Evolutionary conservation across 139 green algal species (phyloP).

Genomic region (Yamagishiella unicocca): DNA sequence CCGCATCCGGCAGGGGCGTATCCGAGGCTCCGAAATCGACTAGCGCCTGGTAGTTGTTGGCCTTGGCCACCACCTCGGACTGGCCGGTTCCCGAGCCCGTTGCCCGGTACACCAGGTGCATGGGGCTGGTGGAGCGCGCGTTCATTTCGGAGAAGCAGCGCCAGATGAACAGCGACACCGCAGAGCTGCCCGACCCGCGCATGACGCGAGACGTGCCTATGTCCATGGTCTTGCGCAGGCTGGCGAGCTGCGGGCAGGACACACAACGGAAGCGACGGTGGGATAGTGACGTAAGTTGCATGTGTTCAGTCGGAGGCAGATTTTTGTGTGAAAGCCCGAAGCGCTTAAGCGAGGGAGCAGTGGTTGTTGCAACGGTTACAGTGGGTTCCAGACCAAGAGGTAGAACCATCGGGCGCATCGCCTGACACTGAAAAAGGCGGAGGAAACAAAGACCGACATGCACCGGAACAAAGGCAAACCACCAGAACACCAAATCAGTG

Average conservation of each 20-base stretch:
- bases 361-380: too few species aligned
- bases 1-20: conserved; percentile 44
- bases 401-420: too few species aligned
- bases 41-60: conserved; percentile 1
- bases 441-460: too few species aligned
- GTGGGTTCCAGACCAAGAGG: too few species aligned
- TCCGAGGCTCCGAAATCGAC: conserved; percentile 51
- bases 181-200: conserved; percentile 46
- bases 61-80: conserved; percentile 29
- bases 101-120: conserved; percentile 52
- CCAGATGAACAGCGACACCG: conserved; percentile 55
- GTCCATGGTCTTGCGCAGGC: background rate
- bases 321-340: too few species aligned
- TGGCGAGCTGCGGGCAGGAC: background rate
- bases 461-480: too few species aligned
- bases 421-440: too few species aligned
- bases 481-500: background rate
- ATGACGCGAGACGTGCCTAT: conserved; percentile 1
- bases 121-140: conserved; percentile 16
- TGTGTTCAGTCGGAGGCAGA: too few species aligned
- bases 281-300: too few species aligned
- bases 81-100: conserved; percentile 1
- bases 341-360: too few species aligned
- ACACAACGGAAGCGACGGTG: too few species aligned
- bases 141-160: conserved; percentile 36